These are phyloP conservation scores for Fusarium buharicum DNA, from an alignment of 2,329 filamentous ascomycete species.

Conservation along the genomic window DNA sequence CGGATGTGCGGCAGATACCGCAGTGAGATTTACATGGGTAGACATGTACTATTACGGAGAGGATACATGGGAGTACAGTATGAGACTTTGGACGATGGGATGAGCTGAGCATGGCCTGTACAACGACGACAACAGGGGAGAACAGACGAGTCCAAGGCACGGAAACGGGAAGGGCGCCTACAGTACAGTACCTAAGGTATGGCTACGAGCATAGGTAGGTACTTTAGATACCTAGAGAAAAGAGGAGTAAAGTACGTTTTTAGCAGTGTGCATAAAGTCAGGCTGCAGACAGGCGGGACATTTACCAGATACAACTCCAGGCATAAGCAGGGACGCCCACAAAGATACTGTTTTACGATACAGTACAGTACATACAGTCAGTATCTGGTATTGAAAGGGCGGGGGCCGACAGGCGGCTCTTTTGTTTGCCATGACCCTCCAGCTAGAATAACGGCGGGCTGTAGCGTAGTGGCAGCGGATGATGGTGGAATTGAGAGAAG, in stretches of 20 bases:
- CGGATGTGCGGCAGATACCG: slow-evolving; percentile 29
- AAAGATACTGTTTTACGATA: not conserved
- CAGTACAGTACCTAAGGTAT: no score
- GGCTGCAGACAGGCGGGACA: not conserved
- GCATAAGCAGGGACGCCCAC: not conserved
- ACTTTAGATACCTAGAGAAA: no score
- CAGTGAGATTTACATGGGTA: slow-evolving; percentile 23
- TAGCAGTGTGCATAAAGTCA: not conserved
- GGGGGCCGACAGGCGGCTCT: slow-evolving; percentile 1
- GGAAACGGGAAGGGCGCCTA: slow-evolving; percentile 30
- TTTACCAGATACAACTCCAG: not conserved
- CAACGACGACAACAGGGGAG: not conserved
- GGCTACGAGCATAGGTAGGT: no score
- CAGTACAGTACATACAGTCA: not conserved
- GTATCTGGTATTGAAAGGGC: not conserved
- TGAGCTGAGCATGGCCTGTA: not conserved
- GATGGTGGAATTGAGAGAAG: not conserved
- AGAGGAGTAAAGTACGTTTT: no score
- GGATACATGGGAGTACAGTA: slow-evolving; percentile 15
- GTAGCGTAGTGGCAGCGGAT: not conserved
- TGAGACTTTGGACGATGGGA: slow-evolving; percentile 3
- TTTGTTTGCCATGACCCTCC: slow-evolving; percentile 8
- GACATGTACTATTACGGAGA: not conserved
- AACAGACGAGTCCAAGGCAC: not conserved
- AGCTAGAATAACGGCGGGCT: slow-evolving; percentile 4